These are phyloP conservation scores for Tothia fuscella DNA, from an alignment of 2,329 filamentous ascomycete genomes.

Conservation along the genomic window DNA sequence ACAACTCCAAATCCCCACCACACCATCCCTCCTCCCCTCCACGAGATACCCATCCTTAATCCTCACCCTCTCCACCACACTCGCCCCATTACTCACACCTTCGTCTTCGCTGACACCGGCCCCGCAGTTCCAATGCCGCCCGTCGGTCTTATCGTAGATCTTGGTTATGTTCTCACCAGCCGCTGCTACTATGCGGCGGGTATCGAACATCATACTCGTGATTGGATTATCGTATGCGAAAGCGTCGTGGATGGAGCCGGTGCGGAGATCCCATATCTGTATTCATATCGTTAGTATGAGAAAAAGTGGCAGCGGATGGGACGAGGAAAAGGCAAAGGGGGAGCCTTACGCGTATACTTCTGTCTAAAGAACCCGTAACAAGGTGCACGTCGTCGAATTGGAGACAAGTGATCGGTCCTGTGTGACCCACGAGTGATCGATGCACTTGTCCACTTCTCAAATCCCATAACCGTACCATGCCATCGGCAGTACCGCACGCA, in stretches of 20 bases:
- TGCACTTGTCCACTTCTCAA: constrained; percentile 94
- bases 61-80: constrained; percentile 65
- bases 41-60: constrained; percentile 90
- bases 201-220: constrained; percentile 95
- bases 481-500: constrained; percentile 92
- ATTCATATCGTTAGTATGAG: constrained; percentile 11
- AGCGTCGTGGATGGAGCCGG: constrained; percentile 87
- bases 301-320: constrained; percentile 6
- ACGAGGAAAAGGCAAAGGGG: background rate
- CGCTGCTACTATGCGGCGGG: constrained; percentile 76
- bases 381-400: constrained; percentile 95
- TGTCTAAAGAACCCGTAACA: constrained; percentile 83
- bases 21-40: constrained; percentile 77
- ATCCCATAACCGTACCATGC: constrained; percentile 96
- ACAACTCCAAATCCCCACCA: constrained; percentile 84
- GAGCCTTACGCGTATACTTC: constrained; percentile 76
- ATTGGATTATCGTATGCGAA: constrained; percentile 90
- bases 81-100: constrained; percentile 42
- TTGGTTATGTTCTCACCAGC: constrained; percentile 91
- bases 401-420: constrained; percentile 81
- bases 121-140: constrained; percentile 92
- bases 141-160: constrained; percentile 95
- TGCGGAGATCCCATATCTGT: constrained; percentile 97
- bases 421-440: constrained; percentile 88
- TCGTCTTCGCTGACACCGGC: constrained; percentile 59